phyloP scores from a whole-genome alignment of 345 rosid species.

The Eucalyptus decipiens region DNA sequence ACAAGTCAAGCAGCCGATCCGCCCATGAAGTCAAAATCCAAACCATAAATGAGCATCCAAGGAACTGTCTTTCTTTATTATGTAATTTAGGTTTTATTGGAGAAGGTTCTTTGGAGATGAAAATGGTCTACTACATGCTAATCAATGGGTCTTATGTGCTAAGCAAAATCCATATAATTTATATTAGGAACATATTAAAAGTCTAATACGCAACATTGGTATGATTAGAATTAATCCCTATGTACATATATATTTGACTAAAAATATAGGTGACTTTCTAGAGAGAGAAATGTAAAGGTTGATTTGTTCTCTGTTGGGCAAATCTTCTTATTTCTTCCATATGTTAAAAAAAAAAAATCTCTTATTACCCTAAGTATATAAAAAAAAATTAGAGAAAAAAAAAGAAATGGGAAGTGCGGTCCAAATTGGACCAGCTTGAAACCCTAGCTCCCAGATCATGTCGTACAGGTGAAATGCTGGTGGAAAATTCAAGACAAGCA shows the following conservation, averaged over 20 bases:
- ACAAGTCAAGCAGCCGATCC: not conserved
- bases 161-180: not conserved
- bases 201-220: not conserved
- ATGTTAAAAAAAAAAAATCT: not conserved
- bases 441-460: not conserved
- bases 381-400: not conserved
- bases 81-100: not conserved
- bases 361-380: not conserved
- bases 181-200: no score
- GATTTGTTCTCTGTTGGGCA: not conserved
- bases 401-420: not conserved
- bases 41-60: not conserved
- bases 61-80: not conserved
- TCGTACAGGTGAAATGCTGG: not conserved
- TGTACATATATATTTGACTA: not conserved
- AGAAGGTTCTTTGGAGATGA: not conserved
- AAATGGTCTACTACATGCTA: not conserved
- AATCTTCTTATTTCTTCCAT: not conserved
- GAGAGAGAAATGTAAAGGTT: not conserved
- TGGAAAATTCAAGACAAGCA: not conserved
- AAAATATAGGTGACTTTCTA: not conserved
- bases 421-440: not conserved
- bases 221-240: not conserved
- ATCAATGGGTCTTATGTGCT: not conserved
- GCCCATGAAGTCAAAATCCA: not conserved